Conservation (phyloP, 2,329 filamentous ascomycete species). For the Didymella glomerata region DNA sequence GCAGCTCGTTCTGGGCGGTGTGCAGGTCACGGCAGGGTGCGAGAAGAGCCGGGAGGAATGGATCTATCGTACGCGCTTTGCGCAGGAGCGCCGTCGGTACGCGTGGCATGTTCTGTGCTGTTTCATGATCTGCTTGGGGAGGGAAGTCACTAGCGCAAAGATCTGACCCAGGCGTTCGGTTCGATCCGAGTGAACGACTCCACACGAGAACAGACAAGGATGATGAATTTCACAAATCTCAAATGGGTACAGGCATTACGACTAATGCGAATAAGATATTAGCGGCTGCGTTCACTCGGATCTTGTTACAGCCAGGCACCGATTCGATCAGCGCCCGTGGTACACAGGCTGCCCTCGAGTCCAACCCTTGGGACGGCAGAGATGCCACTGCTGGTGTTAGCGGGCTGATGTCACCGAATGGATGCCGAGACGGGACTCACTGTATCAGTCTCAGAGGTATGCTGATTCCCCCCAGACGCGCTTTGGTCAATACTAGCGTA, state of each 20-base stretch:
- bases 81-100: conserved; percentile 66
- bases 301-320: background rate
- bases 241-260: background rate
- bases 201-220: background rate
- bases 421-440: conserved; percentile 11
- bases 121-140: conserved; percentile 14
- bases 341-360: conserved; percentile 33
- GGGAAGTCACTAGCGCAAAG: conserved; percentile 14
- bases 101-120: conserved; percentile 60
- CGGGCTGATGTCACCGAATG: background rate
- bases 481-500: conserved; percentile 53
- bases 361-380: conserved; percentile 34
- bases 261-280: no score
- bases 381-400: conserved; percentile 29
- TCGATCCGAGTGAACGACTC: background rate
- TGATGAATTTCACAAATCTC: background rate
- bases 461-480: conserved; percentile 21
- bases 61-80: conserved; percentile 62
- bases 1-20: conserved; percentile 73
- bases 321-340: conserved; percentile 20
- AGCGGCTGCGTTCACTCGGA: background rate
- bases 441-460: conserved; percentile 34
- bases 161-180: conserved; percentile 1
- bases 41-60: conserved; percentile 68
- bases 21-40: conserved; percentile 68